Evolutionary conservation across 345 rosid species (phyloP).

Genomic region (Hibiscus syriacus): DNA sequence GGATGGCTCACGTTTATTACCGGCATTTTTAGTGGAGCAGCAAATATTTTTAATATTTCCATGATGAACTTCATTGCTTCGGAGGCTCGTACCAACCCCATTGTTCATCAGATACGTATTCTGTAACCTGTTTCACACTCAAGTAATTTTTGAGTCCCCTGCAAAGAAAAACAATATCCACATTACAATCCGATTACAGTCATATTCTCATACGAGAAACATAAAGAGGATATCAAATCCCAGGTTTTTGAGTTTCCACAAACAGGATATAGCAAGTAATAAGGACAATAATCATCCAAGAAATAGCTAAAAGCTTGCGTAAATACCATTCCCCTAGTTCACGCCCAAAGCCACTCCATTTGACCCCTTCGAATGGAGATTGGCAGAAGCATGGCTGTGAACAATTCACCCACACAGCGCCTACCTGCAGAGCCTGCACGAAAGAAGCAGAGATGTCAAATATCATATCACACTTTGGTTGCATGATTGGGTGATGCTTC

Average conservation of each 20-base stretch:
- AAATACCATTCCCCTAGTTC: conserved; percentile 75
- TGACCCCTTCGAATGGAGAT: conserved; percentile 95
- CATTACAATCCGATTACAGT: not conserved
- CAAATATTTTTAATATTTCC: not conserved
- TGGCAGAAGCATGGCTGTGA: conserved; percentile 95
- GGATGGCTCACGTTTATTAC: not conserved
- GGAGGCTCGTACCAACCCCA: conserved; percentile 72
- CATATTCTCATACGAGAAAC: not conserved
- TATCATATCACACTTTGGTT: not conserved
- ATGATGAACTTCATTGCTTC: no score
- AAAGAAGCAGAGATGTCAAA: not conserved
- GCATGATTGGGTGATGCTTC: not conserved
- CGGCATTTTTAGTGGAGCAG: not conserved
- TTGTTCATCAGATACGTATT: conserved; percentile 60
- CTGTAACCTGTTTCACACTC: conserved; percentile 87
- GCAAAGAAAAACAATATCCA: not conserved
- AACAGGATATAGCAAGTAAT: not conserved
- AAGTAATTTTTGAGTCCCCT: conserved; percentile 91
- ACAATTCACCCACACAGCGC: conserved; percentile 92
- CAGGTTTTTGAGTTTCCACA: no score
- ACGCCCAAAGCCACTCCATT: conserved; percentile 96
- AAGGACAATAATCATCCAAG: not conserved
- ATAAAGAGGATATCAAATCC: not conserved
- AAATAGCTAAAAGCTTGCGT: not conserved
- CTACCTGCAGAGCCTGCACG: conserved; percentile 61